Evolutionary conservation across 495 filamentous ascomycete genomes (phyloP).

Genomic region (Penicillium bovifimosum): DNA sequence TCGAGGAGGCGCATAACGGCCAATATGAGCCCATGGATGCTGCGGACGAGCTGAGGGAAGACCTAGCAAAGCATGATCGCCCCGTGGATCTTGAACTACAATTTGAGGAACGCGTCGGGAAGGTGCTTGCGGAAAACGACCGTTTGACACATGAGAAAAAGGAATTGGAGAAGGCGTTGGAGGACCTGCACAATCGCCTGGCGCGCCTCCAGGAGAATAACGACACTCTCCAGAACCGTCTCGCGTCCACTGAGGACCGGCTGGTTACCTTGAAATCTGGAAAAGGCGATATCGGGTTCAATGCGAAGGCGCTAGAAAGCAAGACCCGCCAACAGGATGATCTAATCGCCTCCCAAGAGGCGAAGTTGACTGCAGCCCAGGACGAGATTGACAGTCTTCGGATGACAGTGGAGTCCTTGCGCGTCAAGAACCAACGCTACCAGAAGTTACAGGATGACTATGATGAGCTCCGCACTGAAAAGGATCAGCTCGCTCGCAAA

Average conservation of each 20-base stretch:
- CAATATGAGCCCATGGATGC: conserved; percentile 33
- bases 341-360: conserved; percentile 53
- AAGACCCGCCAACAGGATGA: conserved; percentile 50
- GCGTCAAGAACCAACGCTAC: conserved; percentile 42
- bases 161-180: conserved; percentile 46
- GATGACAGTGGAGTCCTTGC: conserved; percentile 38
- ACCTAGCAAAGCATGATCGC: conserved; percentile 28
- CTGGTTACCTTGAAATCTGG: conserved; percentile 41
- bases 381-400: conserved; percentile 40
- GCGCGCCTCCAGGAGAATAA: conserved; percentile 55
- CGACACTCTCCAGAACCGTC: conserved; percentile 42
- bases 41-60: conserved; percentile 35
- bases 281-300: conserved; percentile 40
- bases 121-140: conserved; percentile 45
- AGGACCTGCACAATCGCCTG: conserved; percentile 51
- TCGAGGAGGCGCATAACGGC: conserved; percentile 44
- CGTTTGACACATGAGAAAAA: conserved; percentile 48
- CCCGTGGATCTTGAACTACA: conserved; percentile 46
- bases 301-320: conserved; percentile 42
- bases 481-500: conserved; percentile 70
- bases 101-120: conserved; percentile 51
- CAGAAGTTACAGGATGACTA: conserved; percentile 61
- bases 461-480: conserved; percentile 65
- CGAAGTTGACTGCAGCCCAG: conserved; percentile 43
- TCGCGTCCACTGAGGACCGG: conserved; percentile 45